Evolutionary conservation across 805 yeast genomes (phyloP), one percentile per base, ranked within the genome.

Genomic region (Spathaspora sp.): DNA sequence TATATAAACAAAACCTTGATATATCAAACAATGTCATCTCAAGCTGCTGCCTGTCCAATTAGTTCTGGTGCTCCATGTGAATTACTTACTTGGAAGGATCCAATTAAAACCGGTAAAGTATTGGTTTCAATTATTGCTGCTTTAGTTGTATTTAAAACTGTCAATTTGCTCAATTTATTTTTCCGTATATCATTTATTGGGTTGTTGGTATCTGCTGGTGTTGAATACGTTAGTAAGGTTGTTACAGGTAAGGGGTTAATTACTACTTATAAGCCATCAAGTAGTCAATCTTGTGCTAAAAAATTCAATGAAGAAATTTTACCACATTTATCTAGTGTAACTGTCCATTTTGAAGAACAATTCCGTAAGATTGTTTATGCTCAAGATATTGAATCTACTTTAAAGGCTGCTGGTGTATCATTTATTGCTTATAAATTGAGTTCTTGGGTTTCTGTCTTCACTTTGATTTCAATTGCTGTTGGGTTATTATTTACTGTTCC

Each of bases 211-310:
- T 77, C 55, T 28, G 79, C 93, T 47, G 94, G 91, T 51, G 87
- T 85, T 51, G 97, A 92, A 75, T 87, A 85, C 64, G 76, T 78
- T 52, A 87, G 96, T 55, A 86, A 86, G 64, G 60, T 82, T 43
- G 70, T 86, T 58, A 78, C 88, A 47, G 97, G 97, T 57, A 75
- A 78, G 63, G 97, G 97, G 17, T 77, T 92, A 56, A 85, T 93
- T 54, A 80, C 91, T 55, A 81, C 84, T 61, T 83, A 87, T 77
- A 85, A 80, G 67, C 89, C 94, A 50, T 73, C 80, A n/a, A 64
- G 69, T 46, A 23, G 42, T 14, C 61, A 64, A 52, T 60, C 75
- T 5, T 63, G 60, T 52, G 70, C 78, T 62, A 60, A 64, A 60
- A 55, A 60, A 45, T 53, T 74, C 62, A 68, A 73, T 56, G 64